Conservation (phyloP, 352 stramenopile species). For the Globisporangium camurandrum region DNA sequence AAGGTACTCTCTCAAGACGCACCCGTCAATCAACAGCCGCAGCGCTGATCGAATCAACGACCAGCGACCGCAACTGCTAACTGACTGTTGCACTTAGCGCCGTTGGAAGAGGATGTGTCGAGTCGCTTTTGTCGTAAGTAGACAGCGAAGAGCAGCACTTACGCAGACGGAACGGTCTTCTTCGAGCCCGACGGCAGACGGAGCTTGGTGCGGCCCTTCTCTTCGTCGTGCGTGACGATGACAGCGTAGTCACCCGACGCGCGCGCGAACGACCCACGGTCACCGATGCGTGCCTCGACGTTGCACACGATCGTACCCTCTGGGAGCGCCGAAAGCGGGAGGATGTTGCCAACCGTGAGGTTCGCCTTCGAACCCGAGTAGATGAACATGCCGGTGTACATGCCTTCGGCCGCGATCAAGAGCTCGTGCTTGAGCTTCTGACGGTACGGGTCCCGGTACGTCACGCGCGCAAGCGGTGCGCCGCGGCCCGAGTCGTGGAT, state of each 20-base stretch:
- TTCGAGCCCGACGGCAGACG: conserved; percentile 95
- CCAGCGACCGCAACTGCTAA: no score
- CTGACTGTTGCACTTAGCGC: conserved; percentile 12
- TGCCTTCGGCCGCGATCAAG: conserved; percentile 96
- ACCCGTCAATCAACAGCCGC: no score
- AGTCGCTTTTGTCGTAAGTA: not conserved
- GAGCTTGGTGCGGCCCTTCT: conserved; percentile 96
- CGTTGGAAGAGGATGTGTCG: conserved; percentile 1
- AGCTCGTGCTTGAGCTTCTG: conserved; percentile 92
- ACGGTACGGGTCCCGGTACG: conserved; percentile 89
- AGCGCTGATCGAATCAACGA: no score
- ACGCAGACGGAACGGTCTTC: conserved; percentile 93
- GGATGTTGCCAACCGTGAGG: conserved; percentile 96
- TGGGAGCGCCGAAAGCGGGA: conserved; percentile 92
- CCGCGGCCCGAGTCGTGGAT: conserved; percentile 97
- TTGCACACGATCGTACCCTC: conserved; percentile 99
- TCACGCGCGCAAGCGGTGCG: conserved; percentile 94
- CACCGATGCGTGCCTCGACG: conserved; percentile 93
- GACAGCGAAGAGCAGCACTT: conserved; percentile 48
- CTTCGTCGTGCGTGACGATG: conserved; percentile 98
- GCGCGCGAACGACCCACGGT: conserved; percentile 95
- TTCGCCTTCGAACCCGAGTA: conserved; percentile 97
- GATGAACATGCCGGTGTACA: conserved; percentile 99
- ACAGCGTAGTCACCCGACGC: conserved; percentile 97
- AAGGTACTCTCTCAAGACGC: no score